Conservation (phyloP, 345 rosid genomes). For the Eucalyptus cladocalyx region DNA sequence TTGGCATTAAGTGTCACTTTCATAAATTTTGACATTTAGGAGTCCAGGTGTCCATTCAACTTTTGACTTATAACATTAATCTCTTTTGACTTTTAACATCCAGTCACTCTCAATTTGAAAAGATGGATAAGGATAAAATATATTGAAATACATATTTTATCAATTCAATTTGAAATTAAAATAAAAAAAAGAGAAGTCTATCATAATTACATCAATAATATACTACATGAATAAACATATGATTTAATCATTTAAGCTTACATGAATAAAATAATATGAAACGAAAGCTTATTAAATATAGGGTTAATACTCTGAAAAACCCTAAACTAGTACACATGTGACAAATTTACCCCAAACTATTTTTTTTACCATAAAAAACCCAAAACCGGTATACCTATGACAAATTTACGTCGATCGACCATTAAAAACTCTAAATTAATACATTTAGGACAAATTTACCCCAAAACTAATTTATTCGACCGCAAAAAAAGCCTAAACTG, state of each 20-base stretch:
- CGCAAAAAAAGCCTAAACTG: too few species aligned
- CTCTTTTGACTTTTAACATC: not conserved
- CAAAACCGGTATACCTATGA: too few species aligned
- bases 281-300: not conserved
- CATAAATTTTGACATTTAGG: rapidly evolving
- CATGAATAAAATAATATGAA: too few species aligned
- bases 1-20: too few species aligned
- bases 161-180: not conserved
- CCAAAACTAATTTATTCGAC: too few species aligned
- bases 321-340: too few species aligned
- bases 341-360: too few species aligned
- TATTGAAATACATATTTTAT: not conserved
- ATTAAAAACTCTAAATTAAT: too few species aligned
- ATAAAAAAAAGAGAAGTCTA: not conserved
- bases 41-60: not conserved
- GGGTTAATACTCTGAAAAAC: too few species aligned
- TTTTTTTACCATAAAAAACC: too few species aligned
- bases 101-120: not conserved
- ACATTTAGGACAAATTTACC: too few species aligned
- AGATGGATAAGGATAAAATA: not conserved
- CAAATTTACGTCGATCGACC: too few species aligned
- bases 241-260: not conserved
- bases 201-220: not conserved
- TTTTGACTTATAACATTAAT: not conserved
- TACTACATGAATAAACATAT: not conserved